These are phyloP conservation scores for Pugionium dolabratum DNA, from an alignment of 345 rosid species.

Conservation along the genomic window DNA sequence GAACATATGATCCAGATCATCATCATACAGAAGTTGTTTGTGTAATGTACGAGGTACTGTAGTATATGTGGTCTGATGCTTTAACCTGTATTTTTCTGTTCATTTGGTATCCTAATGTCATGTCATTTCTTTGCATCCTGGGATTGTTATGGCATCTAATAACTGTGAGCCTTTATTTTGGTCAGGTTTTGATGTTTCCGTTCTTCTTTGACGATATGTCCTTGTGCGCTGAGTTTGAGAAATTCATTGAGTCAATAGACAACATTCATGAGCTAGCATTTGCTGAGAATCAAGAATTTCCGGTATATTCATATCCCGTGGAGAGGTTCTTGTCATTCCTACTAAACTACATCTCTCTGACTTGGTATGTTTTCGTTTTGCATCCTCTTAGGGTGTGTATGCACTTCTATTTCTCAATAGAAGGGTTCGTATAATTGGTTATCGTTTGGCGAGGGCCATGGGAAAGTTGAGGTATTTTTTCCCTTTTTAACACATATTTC, in stretches of 20 bases:
- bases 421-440: constrained; percentile 81
- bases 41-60: constrained; percentile 91
- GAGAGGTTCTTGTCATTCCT: constrained; percentile 21
- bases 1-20: constrained; percentile 63
- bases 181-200: constrained; percentile 97
- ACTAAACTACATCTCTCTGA: constrained; percentile 29
- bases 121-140: constrained; percentile 4
- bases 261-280: constrained; percentile 87
- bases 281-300: constrained; percentile 87
- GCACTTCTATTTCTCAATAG: constrained; percentile 88
- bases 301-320: constrained; percentile 51
- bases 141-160: constrained; percentile 5
- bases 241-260: constrained; percentile 85
- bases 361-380: constrained; percentile 25
- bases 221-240: constrained; percentile 75
- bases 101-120: constrained; percentile 8
- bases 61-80: constrained; percentile 9
- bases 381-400: constrained; percentile 70
- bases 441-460: constrained; percentile 83
- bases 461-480: constrained; percentile 78
- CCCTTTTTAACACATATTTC: constrained; percentile 13
- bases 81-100: constrained; percentile 5
- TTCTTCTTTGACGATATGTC: constrained; percentile 74
- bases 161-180: constrained; percentile 24
- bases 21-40: constrained; percentile 77